Percentiles rank a stretch among this genome's conserved stretches.
Evolutionary conservation across 805 yeast genomes (phyloP).

Genomic region (Yarrowia porcina): DNA sequence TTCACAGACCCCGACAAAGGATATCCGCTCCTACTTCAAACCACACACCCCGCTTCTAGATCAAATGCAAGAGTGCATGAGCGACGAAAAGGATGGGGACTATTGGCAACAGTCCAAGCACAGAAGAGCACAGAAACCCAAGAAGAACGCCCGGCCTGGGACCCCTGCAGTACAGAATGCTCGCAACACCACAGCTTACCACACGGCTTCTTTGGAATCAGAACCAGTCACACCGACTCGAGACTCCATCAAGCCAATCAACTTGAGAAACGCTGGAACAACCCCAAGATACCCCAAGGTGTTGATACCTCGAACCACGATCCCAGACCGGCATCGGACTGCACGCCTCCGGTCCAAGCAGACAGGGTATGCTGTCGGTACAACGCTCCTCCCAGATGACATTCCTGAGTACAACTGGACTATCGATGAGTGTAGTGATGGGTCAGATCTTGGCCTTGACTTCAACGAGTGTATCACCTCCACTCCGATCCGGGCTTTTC

Average conservation of each 20-base stretch:
- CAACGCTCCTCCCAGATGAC: not conserved
- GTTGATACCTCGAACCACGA: not conserved
- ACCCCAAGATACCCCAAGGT: not conserved
- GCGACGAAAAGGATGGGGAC: not conserved
- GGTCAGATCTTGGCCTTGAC: not conserved
- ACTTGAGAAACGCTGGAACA: not conserved
- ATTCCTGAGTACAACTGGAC: constrained; percentile 6
- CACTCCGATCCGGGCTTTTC: not conserved
- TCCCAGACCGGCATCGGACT: not conserved
- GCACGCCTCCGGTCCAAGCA: not conserved
- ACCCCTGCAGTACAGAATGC: not conserved
- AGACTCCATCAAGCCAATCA: not conserved
- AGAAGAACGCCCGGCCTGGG: not conserved
- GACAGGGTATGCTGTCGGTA: not conserved
- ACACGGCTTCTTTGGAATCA: not conserved
- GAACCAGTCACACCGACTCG: not conserved
- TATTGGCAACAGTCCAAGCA: not conserved
- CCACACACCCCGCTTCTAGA: not conserved
- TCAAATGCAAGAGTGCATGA: not conserved
- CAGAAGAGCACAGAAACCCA: not conserved
- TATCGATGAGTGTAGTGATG: not conserved
- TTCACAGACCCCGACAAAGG: not conserved
- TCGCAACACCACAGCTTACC: not conserved
- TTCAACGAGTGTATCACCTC: not conserved
- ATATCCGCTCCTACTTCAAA: not conserved